These are phyloP conservation scores for Epichloe glyceriae DNA, from an alignment of 2,329 filamentous ascomycete genomes.

Conservation along the genomic window DNA sequence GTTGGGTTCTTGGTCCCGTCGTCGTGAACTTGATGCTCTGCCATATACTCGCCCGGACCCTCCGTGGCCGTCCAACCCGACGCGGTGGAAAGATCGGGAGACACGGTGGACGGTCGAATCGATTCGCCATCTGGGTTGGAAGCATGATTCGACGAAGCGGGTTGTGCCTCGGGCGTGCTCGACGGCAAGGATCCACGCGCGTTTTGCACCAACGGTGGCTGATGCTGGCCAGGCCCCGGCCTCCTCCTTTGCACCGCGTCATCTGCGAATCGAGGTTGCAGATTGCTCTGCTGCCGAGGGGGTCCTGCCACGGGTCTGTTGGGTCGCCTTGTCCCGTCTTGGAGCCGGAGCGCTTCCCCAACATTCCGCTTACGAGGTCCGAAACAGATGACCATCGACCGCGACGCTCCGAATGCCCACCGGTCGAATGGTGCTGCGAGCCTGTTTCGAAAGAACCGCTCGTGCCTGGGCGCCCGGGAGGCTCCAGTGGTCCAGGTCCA, in stretches of 20 bases:
- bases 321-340: constrained; percentile 7
- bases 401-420: constrained; percentile 10
- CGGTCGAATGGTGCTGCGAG: constrained; percentile 7
- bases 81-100: constrained; percentile 4
- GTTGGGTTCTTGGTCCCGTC: too few species aligned
- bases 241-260: background rate
- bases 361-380: constrained; percentile 17
- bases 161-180: background rate
- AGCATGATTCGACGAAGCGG: background rate
- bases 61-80: constrained; percentile 2
- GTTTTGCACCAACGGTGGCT: background rate
- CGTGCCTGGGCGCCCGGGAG: constrained; percentile 12
- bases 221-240: background rate
- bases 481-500: constrained; percentile 2
- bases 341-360: constrained; percentile 13
- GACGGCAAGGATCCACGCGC: background rate
- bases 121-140: background rate
- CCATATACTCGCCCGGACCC: background rate
- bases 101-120: constrained; percentile 4
- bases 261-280: background rate
- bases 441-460: constrained; percentile 9
- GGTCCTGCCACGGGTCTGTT: background rate
- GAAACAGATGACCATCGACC: constrained; percentile 17
- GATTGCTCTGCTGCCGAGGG: background rate
- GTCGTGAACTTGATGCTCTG: background rate